Base-by-base conservation (phyloP, 257 asterid species). In the Ballota nigra region DNA sequence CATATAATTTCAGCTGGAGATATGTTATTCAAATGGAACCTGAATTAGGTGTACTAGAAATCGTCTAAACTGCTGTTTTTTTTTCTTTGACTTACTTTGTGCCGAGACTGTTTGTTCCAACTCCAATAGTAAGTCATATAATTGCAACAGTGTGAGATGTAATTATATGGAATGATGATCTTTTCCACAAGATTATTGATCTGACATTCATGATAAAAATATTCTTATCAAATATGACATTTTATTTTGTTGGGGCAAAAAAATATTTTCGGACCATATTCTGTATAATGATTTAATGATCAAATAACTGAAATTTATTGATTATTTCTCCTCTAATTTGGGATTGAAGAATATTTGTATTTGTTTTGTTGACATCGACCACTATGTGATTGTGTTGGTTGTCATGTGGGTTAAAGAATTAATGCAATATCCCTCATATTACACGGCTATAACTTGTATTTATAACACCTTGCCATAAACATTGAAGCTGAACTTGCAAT, bases 121-220 rank as follows among this genome's bases (percentile, higher is more conserved):
- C 28, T 45, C 67, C 49, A 57, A n/a, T 68, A 62, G 41, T 66
- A 18, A 8, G 16, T 33, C 26, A 12, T 40, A 10, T 20, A 6
- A 15, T 11, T 24, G 34, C 34, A 36, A 23, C 5, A 18, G 23
- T 55, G 59, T 69, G 59, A n/a, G 63, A 56, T 63, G 60, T 62
- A 69, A 3, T 77, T 47, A 31, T 70, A 66, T 79, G 58, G 49
- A 66, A 58, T 5, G 15, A n/a, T 64, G 38, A 58, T 73, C 52
- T 63, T 43, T 63, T 12, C n/a, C 41, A 18, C 29, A n/a, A 18
- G 55, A 55, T 29, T 12, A 47, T 72, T 68, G 29, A 40, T 49
- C 22, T 65, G 52, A 11, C 62, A 51, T 60, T 53, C 65, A 20
- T 52, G 64, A 57, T 26, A 52, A 26, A 41, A 18, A 15, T 60